Percentiles rank a stretch among this genome's conserved stretches.
phyloP scores from a whole-genome alignment of 2,329 filamentous ascomycete genomes.

The Arachnomyces sp. region DNA sequence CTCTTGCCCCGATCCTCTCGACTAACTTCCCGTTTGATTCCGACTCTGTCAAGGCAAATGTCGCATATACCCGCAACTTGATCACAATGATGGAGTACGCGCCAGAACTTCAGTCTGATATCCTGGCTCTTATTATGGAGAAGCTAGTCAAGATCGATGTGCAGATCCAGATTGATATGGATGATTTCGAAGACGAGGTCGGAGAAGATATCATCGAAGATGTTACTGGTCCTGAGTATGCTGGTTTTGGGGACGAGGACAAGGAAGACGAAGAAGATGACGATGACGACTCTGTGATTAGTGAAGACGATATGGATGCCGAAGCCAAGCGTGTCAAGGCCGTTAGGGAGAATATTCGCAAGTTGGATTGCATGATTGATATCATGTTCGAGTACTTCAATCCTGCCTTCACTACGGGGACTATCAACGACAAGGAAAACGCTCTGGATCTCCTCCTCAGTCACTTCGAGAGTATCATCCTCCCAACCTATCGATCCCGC shows the following conservation, averaged over 20 bases:
- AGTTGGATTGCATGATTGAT: constrained; percentile 85
- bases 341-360: constrained; percentile 74
- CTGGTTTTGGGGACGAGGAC: constrained; percentile 27
- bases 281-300: constrained; percentile 53
- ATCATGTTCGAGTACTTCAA: constrained; percentile 78
- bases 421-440: constrained; percentile 59
- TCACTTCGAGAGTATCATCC: constrained; percentile 79
- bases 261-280: constrained; percentile 43
- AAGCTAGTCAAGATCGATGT: constrained; percentile 90
- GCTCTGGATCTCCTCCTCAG: constrained; percentile 71
- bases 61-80: constrained; percentile 81
- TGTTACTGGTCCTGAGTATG: constrained; percentile 33
- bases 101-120: constrained; percentile 66
- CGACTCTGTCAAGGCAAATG: constrained; percentile 68
- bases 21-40: constrained; percentile 67
- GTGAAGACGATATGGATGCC: constrained; percentile 50
- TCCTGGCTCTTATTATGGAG: constrained; percentile 75
- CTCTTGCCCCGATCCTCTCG: constrained; percentile 59
- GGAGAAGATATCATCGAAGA: constrained; percentile 59
- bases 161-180: constrained; percentile 86
- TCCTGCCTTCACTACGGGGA: constrained; percentile 60
- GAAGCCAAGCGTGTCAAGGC: constrained; percentile 49
- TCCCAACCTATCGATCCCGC: constrained; percentile 83
- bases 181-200: constrained; percentile 83
- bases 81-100: constrained; percentile 69